Conservation (phyloP, 1,284 basidiomycete genomes). For the Takashimella koratensis region DNA sequence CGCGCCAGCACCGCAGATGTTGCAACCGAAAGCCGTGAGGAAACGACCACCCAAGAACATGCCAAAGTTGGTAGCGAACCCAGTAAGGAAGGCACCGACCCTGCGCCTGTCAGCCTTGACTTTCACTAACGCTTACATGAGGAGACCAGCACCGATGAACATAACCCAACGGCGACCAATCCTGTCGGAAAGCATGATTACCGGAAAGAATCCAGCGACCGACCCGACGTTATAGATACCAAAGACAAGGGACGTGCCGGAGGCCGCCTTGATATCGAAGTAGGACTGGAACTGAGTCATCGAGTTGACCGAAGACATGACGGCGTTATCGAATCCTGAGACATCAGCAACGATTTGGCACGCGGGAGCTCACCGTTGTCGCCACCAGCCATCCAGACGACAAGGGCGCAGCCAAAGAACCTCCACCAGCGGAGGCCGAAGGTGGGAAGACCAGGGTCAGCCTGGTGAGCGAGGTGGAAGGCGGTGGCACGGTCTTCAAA, state of each 20-base stretch:
- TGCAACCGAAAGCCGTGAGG: slow-evolving; percentile 49
- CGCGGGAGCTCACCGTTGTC: slow-evolving; percentile 49
- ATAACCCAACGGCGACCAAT: slow-evolving; percentile 57
- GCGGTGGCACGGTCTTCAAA: neutral
- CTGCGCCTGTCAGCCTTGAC: slow-evolving; percentile 25
- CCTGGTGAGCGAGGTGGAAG: too few relatives aligned
- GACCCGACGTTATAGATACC: slow-evolving; percentile 56
- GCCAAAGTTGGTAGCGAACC: slow-evolving; percentile 51
- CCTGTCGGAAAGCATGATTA: slow-evolving; percentile 52
- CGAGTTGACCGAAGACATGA: slow-evolving; percentile 57
- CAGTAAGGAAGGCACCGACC: slow-evolving; percentile 54
- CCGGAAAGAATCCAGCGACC: slow-evolving; percentile 42
- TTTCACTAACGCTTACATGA: slow-evolving; percentile 48
- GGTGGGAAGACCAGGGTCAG: too few relatives aligned
- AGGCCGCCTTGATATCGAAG: slow-evolving; percentile 55
- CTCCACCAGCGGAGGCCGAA: neutral
- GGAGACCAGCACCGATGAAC: slow-evolving; percentile 54
- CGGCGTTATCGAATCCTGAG: slow-evolving; percentile 54
- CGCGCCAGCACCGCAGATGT: slow-evolving; percentile 53
- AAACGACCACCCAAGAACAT: slow-evolving; percentile 57
- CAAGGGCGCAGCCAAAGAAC: neutral
- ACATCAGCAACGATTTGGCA: neutral
- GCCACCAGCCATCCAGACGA: slow-evolving; percentile 24
- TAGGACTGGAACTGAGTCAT: slow-evolving; percentile 55
- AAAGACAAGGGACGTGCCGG: too few relatives aligned